Evolutionary conservation across 305 asterid species (phyloP), one percentile per base, ranked within the genome.

Genomic region (Plantago coronopus): DNA sequence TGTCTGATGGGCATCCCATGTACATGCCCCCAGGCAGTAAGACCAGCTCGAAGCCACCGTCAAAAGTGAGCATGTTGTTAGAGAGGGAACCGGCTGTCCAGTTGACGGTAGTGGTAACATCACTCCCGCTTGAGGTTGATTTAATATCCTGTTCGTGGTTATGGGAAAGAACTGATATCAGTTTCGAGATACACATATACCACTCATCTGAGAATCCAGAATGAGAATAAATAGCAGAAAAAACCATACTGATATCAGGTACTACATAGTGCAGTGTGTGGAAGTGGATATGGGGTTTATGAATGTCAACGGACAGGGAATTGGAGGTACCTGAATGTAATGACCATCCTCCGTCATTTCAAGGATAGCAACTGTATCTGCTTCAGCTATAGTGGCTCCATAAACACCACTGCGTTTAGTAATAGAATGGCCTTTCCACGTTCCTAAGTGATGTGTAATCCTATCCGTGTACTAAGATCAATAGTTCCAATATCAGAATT

Each of bases 361-460:
- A 75, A 86, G 90, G 66, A 64, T 48, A 40, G 91, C 73, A 48
- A 76, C 46, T 46, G 96, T 91, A 65, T 80, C 85, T 20, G 96
- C 96, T 84, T 83, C 81, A 19, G 86, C 77, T 63, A 88, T 75
- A 46, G 98, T 88, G 63, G 95, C 85, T 62, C 95, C 98, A 66
- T 88, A 91, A 57, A 88, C 96, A 68, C 98, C 96, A 67, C 85
- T 91, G 54, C 96, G 90, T 67, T 85, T 91, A 40, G 96, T 91
- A 57, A 75, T 45, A 16, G 98, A 91, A 74, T 76, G 90, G 63
- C 98, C 98, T 73, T 78, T 88, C 98, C 98, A 91, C 38, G 80
- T 83, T 49, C 98, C 96, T 47, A 91, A 77, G 82, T 78, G 82
- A 38, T 84, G 87, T 44, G 69, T 51, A 48, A 91, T 67, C 81